These are phyloP conservation scores for Quambalaria eucalypti DNA, from an alignment of 1,284 basidiomycete genomes.

Conservation along the genomic window DNA sequence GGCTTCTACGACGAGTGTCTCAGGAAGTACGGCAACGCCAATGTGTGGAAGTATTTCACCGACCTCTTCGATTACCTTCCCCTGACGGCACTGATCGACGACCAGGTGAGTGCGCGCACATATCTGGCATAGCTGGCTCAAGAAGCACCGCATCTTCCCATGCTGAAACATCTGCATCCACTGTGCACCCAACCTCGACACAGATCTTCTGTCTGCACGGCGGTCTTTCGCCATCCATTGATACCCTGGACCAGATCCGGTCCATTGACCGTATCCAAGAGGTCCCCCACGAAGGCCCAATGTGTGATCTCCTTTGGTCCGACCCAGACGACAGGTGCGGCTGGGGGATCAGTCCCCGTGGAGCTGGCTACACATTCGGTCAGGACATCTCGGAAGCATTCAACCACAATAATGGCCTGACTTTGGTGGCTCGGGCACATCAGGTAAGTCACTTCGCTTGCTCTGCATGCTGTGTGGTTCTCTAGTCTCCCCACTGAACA, in stretches of 20 bases:
- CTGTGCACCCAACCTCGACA: not conserved
- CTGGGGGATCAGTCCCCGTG: constrained; percentile 98
- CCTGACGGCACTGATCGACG: constrained; percentile 92
- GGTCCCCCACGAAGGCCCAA: constrained; percentile 96
- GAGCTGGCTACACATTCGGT: constrained; percentile 97
- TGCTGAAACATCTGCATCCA: too few relatives aligned
- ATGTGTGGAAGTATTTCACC: constrained; percentile 98
- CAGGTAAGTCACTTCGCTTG: constrained; percentile 12
- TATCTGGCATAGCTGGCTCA: too few relatives aligned
- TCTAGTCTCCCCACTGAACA: too few relatives aligned
- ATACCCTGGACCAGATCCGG: constrained; percentile 96
- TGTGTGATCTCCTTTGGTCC: constrained; percentile 98
- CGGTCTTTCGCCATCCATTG: constrained; percentile 95
- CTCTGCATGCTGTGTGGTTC: too few relatives aligned
- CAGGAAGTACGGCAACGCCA: constrained; percentile 98
- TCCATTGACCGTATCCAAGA: constrained; percentile 97
- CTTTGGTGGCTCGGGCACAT: constrained; percentile 60
- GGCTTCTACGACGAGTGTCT: constrained; percentile 99
- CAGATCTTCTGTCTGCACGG: constrained; percentile 99
- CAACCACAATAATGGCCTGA: constrained; percentile 98
- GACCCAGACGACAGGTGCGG: constrained; percentile 98
- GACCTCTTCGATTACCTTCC: constrained; percentile 98
- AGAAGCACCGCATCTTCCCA: too few relatives aligned
- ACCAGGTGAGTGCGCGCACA: constrained; percentile 71
- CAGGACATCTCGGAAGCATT: constrained; percentile 97